phyloP scores from a whole-genome alignment of 495 filamentous ascomycete species.

The Chaetomium cochliodes region DNA sequence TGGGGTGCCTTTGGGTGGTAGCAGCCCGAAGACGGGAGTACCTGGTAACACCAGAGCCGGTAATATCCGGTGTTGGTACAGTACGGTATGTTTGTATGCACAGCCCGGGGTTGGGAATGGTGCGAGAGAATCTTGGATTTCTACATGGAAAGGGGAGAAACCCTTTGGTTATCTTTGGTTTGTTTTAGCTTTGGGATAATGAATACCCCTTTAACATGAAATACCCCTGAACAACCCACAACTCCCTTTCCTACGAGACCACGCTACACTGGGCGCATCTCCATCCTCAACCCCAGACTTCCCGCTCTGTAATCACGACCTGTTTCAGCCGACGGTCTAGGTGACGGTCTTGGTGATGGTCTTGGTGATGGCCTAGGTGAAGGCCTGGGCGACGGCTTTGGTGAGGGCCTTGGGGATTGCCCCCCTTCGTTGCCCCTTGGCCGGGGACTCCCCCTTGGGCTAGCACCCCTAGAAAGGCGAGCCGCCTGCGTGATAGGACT shows the following conservation, averaged over 20 bases:
- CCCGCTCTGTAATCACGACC: background rate
- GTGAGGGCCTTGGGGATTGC: too few species aligned
- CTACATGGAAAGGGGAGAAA: background rate
- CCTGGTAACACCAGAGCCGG: conserved; percentile 4
- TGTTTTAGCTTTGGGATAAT: too few species aligned
- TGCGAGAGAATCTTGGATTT: background rate
- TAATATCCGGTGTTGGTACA: background rate
- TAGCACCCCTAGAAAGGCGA: background rate
- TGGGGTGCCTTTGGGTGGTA: background rate
- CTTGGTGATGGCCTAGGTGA: too few species aligned
- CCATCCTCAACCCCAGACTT: background rate
- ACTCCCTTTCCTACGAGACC: background rate
- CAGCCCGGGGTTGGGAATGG: background rate
- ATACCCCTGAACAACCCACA: background rate
- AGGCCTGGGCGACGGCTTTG: too few species aligned
- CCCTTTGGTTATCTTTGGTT: too few species aligned
- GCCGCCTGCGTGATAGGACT: background rate
- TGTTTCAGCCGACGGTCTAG: background rate
- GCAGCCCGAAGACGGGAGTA: background rate
- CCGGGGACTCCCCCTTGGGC: background rate
- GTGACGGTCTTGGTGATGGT: too few species aligned
- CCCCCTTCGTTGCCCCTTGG: background rate
- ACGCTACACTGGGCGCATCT: background rate
- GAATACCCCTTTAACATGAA: too few species aligned
- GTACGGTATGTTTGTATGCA: background rate